These are phyloP conservation scores for Leptomonas pyrrhocoris DNA, from an alignment of 208 protist genomes.

Conservation along the genomic window DNA sequence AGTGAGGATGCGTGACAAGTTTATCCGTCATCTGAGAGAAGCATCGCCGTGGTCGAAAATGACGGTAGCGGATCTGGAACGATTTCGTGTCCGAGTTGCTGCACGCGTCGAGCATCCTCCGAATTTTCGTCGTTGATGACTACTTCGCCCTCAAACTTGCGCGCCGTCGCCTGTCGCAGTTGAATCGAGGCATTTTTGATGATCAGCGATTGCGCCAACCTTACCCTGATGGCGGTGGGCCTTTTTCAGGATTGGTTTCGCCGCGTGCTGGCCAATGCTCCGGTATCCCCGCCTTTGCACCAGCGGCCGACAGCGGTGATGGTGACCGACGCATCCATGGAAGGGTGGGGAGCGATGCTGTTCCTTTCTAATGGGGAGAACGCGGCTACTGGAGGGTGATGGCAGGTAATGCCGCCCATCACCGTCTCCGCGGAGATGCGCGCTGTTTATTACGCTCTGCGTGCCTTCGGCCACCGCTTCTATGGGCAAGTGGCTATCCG, in stretches of 20 bases:
- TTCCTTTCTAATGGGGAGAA: constrained; percentile 1
- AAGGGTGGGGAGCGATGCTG: constrained; percentile 1
- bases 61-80: background rate
- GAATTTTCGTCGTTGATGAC: background rate
- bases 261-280: background rate
- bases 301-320: background rate
- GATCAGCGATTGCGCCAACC: background rate
- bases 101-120: background rate
- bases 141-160: background rate
- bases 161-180: background rate
- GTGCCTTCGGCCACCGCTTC: background rate
- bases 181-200: background rate
- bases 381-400: background rate
- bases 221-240: background rate
- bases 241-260: constrained; percentile 7
- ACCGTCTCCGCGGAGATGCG: background rate
- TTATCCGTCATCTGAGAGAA: background rate
- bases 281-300: background rate
- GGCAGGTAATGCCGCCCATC: background rate
- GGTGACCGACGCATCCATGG: constrained; percentile 1
- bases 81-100: background rate
- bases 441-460: background rate
- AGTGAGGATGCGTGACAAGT: constrained; percentile 1
- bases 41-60: constrained; percentile 4
- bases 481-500: background rate